Evolutionary conservation across 176 grass and related monocot genomes (phyloP), one percentile per base, ranked within the genome.

Genomic region (Lolium multiflorum): DNA sequence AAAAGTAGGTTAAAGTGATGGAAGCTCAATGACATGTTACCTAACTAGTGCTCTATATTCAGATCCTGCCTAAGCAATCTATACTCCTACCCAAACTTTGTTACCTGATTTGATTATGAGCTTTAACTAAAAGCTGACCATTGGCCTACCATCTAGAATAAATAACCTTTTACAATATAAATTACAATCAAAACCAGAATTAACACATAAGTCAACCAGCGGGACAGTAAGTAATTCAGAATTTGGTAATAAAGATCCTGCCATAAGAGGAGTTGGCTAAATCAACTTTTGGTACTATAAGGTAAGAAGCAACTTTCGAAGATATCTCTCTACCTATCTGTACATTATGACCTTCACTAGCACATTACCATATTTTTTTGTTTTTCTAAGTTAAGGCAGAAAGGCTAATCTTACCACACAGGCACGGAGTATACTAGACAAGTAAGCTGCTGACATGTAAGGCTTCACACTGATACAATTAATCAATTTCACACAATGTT

Each of bases 241-340:
- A 17, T 69, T 58, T 17, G 25, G 28, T 31, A 50, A 25, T 82
- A 71, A 82, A 57, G 56, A 84, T 25, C 37, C 67, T 56, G 66
- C 16, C 31, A 9, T 20, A 82, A 44, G 14, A 72, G 62, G 57
- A 47, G 22, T 77, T 51, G 10, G 10, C 61, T 12, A 43, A 71
- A 82, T 13, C 20, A 90, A 59, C 26, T 25, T 28, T 12, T 17
- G 4, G 26, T 21, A 25, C 21, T 39, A 10, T 39, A 81, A 20
- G n/a, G 12, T 47, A 67, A 76, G n/a, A 84, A 18, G 28, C n/a
- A 79, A 79, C 15, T 31, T 75, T 56, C 6, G 3, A 75, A 74
- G 18, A 60, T 65, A 14, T 43, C 37, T 37, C 55, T 35, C n/a
- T 56, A 83, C 24, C 8, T 83, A 43, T 81, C 24, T 51, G 46